phyloP scores from a whole-genome alignment of 1,139 yeast species.

The Debaryomyces fabryi region DNA sequence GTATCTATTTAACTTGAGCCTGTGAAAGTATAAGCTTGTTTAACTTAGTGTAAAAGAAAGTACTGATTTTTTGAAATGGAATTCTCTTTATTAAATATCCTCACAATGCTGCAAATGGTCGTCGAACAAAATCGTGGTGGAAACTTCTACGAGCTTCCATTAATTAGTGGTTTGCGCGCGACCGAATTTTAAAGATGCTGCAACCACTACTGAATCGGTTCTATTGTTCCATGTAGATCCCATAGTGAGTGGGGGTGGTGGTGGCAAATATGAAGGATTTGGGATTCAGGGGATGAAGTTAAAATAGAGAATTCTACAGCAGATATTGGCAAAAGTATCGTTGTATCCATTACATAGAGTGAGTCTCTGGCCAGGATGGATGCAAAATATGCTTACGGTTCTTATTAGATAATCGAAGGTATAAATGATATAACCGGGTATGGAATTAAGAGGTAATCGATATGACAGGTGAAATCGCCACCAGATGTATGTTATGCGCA shows the following conservation, averaged over 20 bases:
- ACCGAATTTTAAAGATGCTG: not conserved
- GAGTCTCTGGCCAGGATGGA: not conserved
- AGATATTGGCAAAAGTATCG: not conserved
- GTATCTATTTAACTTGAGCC: constrained; percentile 8
- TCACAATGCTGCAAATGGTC: constrained; percentile 16
- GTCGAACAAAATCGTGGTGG: constrained; percentile 19
- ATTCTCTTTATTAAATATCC: constrained; percentile 6
- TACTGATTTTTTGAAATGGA: not conserved
- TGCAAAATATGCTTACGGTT: not conserved
- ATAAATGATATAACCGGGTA: too few species aligned
- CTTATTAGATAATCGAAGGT: too few species aligned
- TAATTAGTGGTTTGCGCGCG: constrained; percentile 10
- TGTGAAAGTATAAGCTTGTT: constrained; percentile 7
- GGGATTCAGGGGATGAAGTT: too few species aligned
- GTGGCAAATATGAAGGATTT: too few species aligned
- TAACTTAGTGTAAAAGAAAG: constrained; percentile 5
- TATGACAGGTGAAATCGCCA: too few species aligned
- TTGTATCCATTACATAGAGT: not conserved
- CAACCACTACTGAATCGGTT: not conserved
- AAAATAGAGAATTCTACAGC: not conserved
- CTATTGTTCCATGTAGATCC: not conserved
- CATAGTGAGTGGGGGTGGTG: too few species aligned
- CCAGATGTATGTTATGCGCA: not conserved
- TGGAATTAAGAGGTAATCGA: too few species aligned
- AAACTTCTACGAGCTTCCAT: constrained; percentile 43